phyloP scores from a whole-genome alignment of 129 eudicot genomes.

The Mikania micrantha region DNA sequence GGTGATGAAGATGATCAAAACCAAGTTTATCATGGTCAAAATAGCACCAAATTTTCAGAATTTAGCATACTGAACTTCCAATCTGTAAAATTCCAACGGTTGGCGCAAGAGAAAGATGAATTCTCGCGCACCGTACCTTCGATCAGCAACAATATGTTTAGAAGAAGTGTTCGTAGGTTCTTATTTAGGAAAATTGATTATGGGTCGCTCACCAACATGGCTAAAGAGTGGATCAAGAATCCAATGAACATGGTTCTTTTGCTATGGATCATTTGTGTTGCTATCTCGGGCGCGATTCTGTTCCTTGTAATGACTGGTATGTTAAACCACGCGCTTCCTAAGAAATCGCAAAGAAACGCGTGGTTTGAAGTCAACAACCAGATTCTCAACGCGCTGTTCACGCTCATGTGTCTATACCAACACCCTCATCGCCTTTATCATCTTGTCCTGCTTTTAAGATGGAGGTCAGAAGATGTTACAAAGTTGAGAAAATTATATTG shows the following conservation, averaged over 20 bases:
- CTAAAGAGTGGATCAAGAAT: constrained; percentile 44
- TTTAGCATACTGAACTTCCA: constrained; percentile 17
- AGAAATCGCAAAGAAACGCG: no score
- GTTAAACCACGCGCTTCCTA: no score
- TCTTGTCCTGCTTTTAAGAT: constrained; percentile 41
- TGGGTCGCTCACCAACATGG: constrained; percentile 21
- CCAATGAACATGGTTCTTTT: constrained; percentile 49
- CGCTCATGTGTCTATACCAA: constrained; percentile 59
- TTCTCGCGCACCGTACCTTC: constrained; percentile 16
- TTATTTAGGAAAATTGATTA: constrained; percentile 29
- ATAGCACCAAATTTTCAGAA: constrained; percentile 6
- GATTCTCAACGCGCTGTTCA: constrained; percentile 51
- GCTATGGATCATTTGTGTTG: constrained; percentile 48
- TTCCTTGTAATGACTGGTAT: no score
- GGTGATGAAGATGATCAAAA: constrained; percentile 19
- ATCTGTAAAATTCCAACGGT: constrained; percentile 26
- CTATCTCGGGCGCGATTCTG: no score
- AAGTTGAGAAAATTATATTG: constrained; percentile 35
- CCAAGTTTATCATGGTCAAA: constrained; percentile 9
- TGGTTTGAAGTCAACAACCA: no score
- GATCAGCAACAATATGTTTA: constrained; percentile 5
- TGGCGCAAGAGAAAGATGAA: constrained; percentile 27
- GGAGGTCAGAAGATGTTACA: no score
- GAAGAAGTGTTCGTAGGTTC: constrained; percentile 15
- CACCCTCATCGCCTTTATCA: constrained; percentile 57